Base-by-base conservation (phyloP, 306 rosid species). In the Rubus parviflorus region DNA sequence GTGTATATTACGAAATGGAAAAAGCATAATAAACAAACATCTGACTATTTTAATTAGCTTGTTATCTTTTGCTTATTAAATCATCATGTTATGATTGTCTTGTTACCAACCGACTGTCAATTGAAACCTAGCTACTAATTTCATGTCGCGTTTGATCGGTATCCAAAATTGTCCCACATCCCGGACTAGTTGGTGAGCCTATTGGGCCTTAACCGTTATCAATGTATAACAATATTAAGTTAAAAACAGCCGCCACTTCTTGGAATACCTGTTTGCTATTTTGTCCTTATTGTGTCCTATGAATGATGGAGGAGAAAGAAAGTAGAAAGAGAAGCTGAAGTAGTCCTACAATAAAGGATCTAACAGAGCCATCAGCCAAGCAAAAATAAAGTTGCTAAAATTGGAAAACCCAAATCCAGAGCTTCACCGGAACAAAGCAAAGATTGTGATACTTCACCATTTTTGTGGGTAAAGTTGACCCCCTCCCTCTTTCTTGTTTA, bases 301-400 rank as follows among this genome's bases (percentile, higher is more conserved):
- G 72, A 77, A 84, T 53, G 62, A 70, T 66, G 82, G 85, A 68
- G 49, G 72, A 82, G 77, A 81, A 51, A 11, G 38, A 30, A 42
- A 23, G 38, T 14, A 42, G 46, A 41, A 79, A 58, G 66, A 47
- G 51, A 74, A 40, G 70, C 43, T 35, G 47, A 75, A 61, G 77
- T 49, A 23, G 78, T 77, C 88, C 96, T 82, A 58, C 86, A 89
- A 73, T 79, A n/a, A 57, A 82, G 96, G 96, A 88, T 93, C 89
- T 51, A 30, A 47, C 63, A 65, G 68, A 53, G 23, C 76, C 88
- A 10, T 1, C 70, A 67, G 64, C 82, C 72, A 83, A 45, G 88
- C 85, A 81, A 82, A 76, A 74, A 77, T 4, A 10, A 47, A 8
- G 64, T 77, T 83, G 51, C 90, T 84, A 81, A 86, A 81, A 17